A percentile compares a stretch with the other conserved stretches of the same genome.
phyloP scores from a whole-genome alignment of 371 early-diverging fungal genomes.

The Mortierella sp. region DNA sequence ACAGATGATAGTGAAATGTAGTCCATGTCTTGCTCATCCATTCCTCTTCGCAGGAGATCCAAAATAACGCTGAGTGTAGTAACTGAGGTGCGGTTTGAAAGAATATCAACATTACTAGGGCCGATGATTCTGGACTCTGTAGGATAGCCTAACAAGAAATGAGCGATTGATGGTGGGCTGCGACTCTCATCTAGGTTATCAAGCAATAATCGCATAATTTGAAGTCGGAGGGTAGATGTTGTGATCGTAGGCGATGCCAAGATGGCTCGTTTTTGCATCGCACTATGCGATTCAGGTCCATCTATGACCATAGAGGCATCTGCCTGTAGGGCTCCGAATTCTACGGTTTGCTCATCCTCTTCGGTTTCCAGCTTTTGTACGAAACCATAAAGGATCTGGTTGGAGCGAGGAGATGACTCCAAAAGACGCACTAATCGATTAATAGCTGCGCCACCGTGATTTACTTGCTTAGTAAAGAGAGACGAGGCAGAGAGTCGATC shows the following conservation, averaged over 20 bases:
- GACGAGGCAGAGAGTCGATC: constrained; percentile 76
- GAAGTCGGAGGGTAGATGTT: constrained; percentile 72
- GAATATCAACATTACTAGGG: constrained; percentile 61
- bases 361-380: constrained; percentile 78
- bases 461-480: constrained; percentile 45
- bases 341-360: constrained; percentile 52
- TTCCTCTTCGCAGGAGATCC: constrained; percentile 71
- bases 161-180: constrained; percentile 80
- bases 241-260: constrained; percentile 40
- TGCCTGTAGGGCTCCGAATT: constrained; percentile 34
- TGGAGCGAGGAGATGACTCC: constrained; percentile 69
- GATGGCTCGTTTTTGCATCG: constrained; percentile 26
- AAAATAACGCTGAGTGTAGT: constrained; percentile 80
- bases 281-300: constrained; percentile 25
- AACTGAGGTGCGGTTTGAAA: constrained; percentile 54
- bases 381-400: constrained; percentile 82
- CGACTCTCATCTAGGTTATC: constrained; percentile 64
- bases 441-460: constrained; percentile 62
- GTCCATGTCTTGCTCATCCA: constrained; percentile 45
- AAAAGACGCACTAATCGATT: constrained; percentile 82
- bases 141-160: constrained; percentile 89
- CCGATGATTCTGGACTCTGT: constrained; percentile 55
- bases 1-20: constrained; percentile 15
- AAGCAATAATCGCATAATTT: constrained; percentile 78
- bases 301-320: constrained; percentile 37